Conservation (phyloP, 1,284 basidiomycete genomes). For the Cystobasidium pallidum region DNA sequence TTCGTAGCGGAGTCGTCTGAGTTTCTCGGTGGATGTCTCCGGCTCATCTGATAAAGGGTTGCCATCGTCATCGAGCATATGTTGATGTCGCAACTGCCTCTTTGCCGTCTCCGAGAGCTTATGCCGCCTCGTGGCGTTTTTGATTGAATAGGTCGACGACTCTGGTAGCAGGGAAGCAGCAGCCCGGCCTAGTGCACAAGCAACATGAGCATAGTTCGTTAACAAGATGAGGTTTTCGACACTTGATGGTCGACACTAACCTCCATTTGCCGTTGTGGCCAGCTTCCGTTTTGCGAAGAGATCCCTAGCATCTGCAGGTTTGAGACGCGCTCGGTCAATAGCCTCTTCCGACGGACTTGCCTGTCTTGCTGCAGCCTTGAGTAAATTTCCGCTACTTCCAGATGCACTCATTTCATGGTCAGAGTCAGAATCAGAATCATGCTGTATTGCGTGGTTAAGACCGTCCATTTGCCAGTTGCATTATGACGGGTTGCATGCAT, state of each 20-base stretch:
- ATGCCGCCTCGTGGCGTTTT: conserved; percentile 19
- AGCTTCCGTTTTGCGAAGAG: conserved; percentile 17
- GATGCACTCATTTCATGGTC: conserved; percentile 33
- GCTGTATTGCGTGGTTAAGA: conserved; percentile 31
- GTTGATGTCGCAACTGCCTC: conserved; percentile 16
- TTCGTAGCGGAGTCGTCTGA: conserved; percentile 59
- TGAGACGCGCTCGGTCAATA: conserved; percentile 44
- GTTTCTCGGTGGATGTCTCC: conserved; percentile 58
- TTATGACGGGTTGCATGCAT: background rate
- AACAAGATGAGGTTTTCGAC: background rate
- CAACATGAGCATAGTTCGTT: background rate
- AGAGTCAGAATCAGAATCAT: conserved; percentile 50
- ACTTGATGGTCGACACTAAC: background rate
- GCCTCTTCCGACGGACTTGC: conserved; percentile 30
- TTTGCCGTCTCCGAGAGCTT: conserved; percentile 30
- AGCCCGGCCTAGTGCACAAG: background rate
- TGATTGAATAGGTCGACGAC: conserved; percentile 27
- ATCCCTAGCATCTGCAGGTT: conserved; percentile 29
- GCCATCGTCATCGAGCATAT: conserved; percentile 6
- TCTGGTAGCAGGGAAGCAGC: conserved; percentile 28
- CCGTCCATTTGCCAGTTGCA: background rate
- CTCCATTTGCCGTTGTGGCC: conserved; percentile 2
- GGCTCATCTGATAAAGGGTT: conserved; percentile 25
- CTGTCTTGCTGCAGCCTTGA: conserved; percentile 36
- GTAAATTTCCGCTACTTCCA: conserved; percentile 34